Evolutionary conservation across 2,329 filamentous ascomycete species (phyloP).

Genomic region (Tolypocladium sp.): DNA sequence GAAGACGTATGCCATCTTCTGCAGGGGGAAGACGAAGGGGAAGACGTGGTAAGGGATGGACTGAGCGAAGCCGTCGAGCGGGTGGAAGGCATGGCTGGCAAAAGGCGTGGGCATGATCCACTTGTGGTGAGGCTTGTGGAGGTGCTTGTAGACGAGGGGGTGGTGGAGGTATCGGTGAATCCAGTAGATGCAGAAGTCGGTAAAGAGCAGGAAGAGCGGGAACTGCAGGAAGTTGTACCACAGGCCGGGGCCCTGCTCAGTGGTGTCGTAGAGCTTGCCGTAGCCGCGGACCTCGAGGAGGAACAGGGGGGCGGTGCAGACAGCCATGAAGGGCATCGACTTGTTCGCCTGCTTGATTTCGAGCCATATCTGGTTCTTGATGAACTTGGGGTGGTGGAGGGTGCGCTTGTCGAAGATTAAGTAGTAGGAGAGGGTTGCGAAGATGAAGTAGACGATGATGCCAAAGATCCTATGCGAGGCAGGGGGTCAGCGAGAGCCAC

Average conservation of each 20-base stretch:
- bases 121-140: slow-evolving; percentile 98
- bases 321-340: slow-evolving; percentile 73
- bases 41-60: slow-evolving; percentile 88
- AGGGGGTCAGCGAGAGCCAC: slow-evolving; percentile 1
- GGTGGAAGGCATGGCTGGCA: slow-evolving; percentile 91
- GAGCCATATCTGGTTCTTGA: slow-evolving; percentile 82
- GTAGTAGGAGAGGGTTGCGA: slow-evolving; percentile 73
- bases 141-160: slow-evolving; percentile 65
- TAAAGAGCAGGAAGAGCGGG: slow-evolving; percentile 80
- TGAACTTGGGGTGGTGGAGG: slow-evolving; percentile 83
- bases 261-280: slow-evolving; percentile 78
- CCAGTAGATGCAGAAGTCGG: slow-evolving; percentile 85
- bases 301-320: slow-evolving; percentile 76
- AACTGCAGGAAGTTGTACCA: slow-evolving; percentile 80
- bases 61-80: slow-evolving; percentile 82
- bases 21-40: slow-evolving; percentile 84
- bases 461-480: slow-evolving; percentile 64
- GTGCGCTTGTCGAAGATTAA: slow-evolving; percentile 90
- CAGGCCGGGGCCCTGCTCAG: slow-evolving; percentile 61
- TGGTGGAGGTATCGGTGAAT: slow-evolving; percentile 83
- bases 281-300: slow-evolving; percentile 75
- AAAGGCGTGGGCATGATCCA: slow-evolving; percentile 98
- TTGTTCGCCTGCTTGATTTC: slow-evolving; percentile 75
- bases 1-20: slow-evolving; percentile 79
- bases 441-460: slow-evolving; percentile 73